Base-by-base conservation (phyloP, 2,329 filamentous ascomycete genomes). In the Paecilomyces niveus region DNA sequence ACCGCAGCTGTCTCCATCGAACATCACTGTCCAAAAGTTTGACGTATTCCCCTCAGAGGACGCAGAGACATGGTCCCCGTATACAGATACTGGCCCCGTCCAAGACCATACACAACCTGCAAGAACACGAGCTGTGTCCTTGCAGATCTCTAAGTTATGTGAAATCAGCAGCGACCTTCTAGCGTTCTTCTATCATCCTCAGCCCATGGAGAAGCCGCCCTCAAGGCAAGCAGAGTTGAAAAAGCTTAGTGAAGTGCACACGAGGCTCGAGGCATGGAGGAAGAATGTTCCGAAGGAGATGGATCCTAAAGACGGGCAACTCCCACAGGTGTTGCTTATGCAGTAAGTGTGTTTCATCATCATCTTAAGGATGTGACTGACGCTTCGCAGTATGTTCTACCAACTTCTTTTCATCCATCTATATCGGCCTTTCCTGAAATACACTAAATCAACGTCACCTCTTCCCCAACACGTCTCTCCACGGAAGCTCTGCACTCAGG, bases 401-500 rank as follows among this genome's bases (percentile, higher is more conserved):
- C 92, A 97, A 69, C 82, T 97, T 0, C 86, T 97, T 53, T 96
- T 95, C 70, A 96, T 97, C 60, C 92, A 97, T 68, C 85, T 97
- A 3, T 97, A 97, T 79, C 86, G 93, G 4, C 93, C 94, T 0
- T 97, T 97, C 70, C 82, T 97, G 55, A 96, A 94, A 72, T 97
- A 97, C 70, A 88, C 85, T 2, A 90, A 89, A 54, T 78, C 84
- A 6, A 87, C 86, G 1, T 96, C 92, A 0, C 93, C 92, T 0
- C 81, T 97, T 1, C 93, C 92, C 3, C 78, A 86, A 1, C 91
- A 96, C 67, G 89, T 97, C 18, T 97, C 92, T 7, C 93, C 94
- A 0, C 86, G 93, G 18, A 91, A 92, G 64, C 85, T 96, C 57
- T 97, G 93, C 75, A 94, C 92, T 0, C 89, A 93, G 68, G 92